Percentiles rank a stretch among this genome's conserved stretches.
These are phyloP conservation scores for Drechslerella coelobrocha DNA, from an alignment of 2,329 filamentous ascomycete genomes.

Conservation along the genomic window DNA sequence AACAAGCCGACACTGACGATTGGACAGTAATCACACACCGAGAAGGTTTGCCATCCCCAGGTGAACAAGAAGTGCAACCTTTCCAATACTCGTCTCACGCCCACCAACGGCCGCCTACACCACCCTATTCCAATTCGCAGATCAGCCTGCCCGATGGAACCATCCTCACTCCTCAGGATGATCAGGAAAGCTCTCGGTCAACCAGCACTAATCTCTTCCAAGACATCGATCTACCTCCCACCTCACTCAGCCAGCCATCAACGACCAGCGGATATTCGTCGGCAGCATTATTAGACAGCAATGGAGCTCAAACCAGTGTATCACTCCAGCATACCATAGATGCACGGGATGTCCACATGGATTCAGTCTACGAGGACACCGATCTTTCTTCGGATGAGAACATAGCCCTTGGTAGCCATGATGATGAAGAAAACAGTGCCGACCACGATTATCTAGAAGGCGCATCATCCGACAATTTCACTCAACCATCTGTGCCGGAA, in stretches of 20 bases:
- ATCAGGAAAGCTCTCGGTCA: conserved; percentile 2
- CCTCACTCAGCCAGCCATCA: conserved; percentile 7
- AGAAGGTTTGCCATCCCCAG: conserved; percentile 12
- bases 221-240: not conserved
- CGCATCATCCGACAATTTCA: conserved; percentile 2
- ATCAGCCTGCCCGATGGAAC: conserved; percentile 2
- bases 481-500: not conserved
- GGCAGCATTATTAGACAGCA: not conserved
- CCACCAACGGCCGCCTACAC: not conserved
- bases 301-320: not conserved
- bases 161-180: conserved; percentile 10
- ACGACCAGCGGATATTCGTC: not conserved
- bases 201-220: not conserved
- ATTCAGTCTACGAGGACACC: conserved; percentile 28
- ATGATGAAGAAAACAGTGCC: conserved; percentile 4
- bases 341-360: conserved; percentile 21
- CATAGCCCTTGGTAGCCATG: not conserved
- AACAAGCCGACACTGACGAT: conserved; percentile 9
- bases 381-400: conserved; percentile 38
- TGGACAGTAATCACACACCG: conserved; percentile 7
- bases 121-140: not conserved
- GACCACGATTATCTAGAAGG: not conserved
- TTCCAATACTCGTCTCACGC: not conserved
- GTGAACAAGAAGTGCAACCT: not conserved
- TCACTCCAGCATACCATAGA: not conserved